Percentiles rank a stretch among this genome's conserved stretches.
Evolutionary conservation across 2,329 filamentous ascomycete genomes (phyloP).

Genomic region (Colletotrichum siamense): DNA sequence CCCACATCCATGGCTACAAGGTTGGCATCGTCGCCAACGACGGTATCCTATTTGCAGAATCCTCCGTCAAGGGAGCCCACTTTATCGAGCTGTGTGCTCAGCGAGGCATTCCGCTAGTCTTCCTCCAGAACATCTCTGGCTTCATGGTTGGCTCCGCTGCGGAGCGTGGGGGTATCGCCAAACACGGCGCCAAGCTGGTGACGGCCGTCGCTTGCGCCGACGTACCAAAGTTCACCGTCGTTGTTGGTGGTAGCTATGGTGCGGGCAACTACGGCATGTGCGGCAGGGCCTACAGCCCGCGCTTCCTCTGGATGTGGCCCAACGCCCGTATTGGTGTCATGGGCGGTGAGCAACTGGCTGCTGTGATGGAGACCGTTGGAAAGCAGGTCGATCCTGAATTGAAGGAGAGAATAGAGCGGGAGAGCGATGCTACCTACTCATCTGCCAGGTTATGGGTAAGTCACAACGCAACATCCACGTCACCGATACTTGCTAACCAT

Average conservation of each 20-base stretch:
- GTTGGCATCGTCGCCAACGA: conserved; percentile 97
- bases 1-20: conserved; percentile 84
- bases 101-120: conserved; percentile 86
- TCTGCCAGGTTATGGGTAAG: conserved; percentile 86
- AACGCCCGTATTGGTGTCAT: conserved; percentile 97
- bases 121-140: conserved; percentile 94
- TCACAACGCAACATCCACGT: conserved; percentile 23
- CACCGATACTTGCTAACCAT: conserved; percentile 9
- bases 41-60: conserved; percentile 90
- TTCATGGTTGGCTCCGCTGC: conserved; percentile 98
- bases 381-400: conserved; percentile 81
- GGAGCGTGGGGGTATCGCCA: conserved; percentile 93
- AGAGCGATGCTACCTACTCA: conserved; percentile 89
- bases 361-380: conserved; percentile 95
- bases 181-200: conserved; percentile 96
- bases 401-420: conserved; percentile 83
- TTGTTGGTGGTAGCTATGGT: conserved; percentile 91
- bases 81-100: conserved; percentile 96
- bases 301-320: conserved; percentile 96
- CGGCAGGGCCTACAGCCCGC: conserved; percentile 88
- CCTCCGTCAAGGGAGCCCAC: conserved; percentile 91
- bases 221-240: conserved; percentile 96
- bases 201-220: conserved; percentile 93
- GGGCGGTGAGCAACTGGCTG: conserved; percentile 89
- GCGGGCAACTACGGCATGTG: conserved; percentile 99